These are phyloP conservation scores for Coemansia sp. DNA, from an alignment of 192 early-diverging fungal species.

Conservation along the genomic window DNA sequence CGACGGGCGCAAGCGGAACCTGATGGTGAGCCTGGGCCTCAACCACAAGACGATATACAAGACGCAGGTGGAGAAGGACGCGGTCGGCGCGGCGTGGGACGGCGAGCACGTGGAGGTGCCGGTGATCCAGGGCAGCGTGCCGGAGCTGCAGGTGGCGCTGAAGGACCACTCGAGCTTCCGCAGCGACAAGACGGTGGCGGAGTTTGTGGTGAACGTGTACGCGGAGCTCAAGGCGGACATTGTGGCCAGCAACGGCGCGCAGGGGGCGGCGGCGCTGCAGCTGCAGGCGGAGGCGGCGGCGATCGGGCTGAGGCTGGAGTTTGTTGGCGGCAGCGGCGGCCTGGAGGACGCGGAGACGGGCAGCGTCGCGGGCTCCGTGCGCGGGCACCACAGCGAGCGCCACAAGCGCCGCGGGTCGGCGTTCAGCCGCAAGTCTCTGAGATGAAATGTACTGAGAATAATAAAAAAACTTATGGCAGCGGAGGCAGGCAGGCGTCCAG, in stretches of 20 bases:
- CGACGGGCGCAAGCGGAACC: conserved; percentile 31
- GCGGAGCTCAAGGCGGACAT: conserved; percentile 35
- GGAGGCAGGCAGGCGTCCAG: conserved; percentile 25
- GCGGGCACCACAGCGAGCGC: conserved; percentile 24
- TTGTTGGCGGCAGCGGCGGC: conserved; percentile 12
- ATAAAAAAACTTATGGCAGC: not conserved
- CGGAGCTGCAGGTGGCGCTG: conserved; percentile 20
- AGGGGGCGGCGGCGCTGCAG: conserved; percentile 1
- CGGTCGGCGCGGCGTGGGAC: conserved; percentile 17
- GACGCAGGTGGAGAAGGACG: conserved; percentile 47
- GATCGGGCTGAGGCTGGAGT: conserved; percentile 21
- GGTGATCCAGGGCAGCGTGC: conserved; percentile 40
- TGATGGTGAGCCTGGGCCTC: conserved; percentile 31
- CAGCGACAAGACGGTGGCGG: conserved; percentile 42
- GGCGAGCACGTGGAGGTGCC: conserved; percentile 36
- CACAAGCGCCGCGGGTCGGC: conserved; percentile 42
- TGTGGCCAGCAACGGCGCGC: conserved; percentile 17
- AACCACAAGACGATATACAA: conserved; percentile 52
- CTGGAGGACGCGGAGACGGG: conserved; percentile 21
- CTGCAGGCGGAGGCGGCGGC: conserved; percentile 18
- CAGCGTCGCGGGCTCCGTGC: conserved; percentile 32
- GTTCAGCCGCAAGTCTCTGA: conserved; percentile 44
- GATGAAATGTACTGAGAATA: not conserved
- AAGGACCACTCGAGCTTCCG: conserved; percentile 54
- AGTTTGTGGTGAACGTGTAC: conserved; percentile 28